Base-by-base conservation (phyloP, 345 rosid species). In the Excoecaria agallocha region DNA sequence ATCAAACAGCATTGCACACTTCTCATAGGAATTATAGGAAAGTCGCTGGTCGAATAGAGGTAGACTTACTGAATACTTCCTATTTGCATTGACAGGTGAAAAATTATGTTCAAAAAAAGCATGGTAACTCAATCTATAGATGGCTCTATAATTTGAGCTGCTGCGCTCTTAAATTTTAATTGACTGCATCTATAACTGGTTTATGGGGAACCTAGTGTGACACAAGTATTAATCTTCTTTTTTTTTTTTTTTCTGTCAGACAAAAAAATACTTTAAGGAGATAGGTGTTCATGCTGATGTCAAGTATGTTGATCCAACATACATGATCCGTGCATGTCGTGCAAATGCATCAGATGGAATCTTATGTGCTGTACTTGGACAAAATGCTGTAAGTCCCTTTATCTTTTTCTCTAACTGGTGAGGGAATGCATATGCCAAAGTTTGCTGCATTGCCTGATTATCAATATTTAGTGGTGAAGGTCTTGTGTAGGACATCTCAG, bases 301-400 rank as follows among this genome's bases (percentile, higher is more conserved):
- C 45, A 95, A 93, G 84, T 93, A 91, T 79, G 93, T 91, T 65
- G 99, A 93, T 85, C 99, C 99, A 65, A 95, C 97, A 64, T 93
- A 95, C 82, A 93, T 93, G 99, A 90, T 95, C 78, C 94, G 97
- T 0, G 98, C 97, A 7, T 85, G 88, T 75, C 94, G 97, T 70
- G 98, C 99, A 50, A 91, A 95, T 86, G 98, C 97, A 43, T 93
- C 99, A 45, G 98, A 95, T 81, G 94, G 98, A 74, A 95, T 95
- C 73, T 88, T 93, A 50, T 90, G 98, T 76, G 86, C 97, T n/a
- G 96, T 95, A 82, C 89, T 95, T 39, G 98, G 99, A 72, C 99
- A 95, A 86, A 95, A 95, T 82, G 98, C 98, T 38, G 99, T 93
- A 68, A 91, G 93, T 82, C 63, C 51, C 57, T 50, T 70, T 46